Evolutionary conservation across 129 eudicot genomes (phyloP), one percentile per base, ranked within the genome.

Genomic region (Calendula officinalis): DNA sequence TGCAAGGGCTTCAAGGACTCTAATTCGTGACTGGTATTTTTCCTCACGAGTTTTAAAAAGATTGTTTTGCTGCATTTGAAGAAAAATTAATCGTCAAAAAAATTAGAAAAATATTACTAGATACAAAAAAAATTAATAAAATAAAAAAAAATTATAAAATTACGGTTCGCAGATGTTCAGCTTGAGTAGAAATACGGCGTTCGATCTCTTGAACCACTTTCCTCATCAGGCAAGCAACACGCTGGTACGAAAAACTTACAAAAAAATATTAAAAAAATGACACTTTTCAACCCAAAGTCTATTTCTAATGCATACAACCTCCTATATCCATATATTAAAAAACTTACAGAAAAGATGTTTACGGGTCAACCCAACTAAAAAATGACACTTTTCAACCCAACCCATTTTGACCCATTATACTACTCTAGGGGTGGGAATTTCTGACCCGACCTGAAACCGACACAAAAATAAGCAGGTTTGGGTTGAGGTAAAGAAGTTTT

Each of bases 161-260:
- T 92, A 92, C 99, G 69, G 91, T 85, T 68, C 91, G 72, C 56
- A 92, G 55, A 71, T 92, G 96, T 62, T 88, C 96, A 62, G 95
- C 95, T 77, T 88, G 99, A 75, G 99, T 92, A 61, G 85, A 71
- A 53, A 92, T 88, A 47, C 99, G 85, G 49, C 91, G 72, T 76
- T 92, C 99, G 52, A 92, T 92, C 83, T 92, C 99, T 75, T 92
- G 96, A 51, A 92, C 82, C 5, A 92, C 99, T 81, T 88, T 88
- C 80, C 96, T 85, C 87, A 92, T 71, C 55, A 92, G 82, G 80
- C 91, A 88, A 56, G 99, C 88, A 47, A 92, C 91, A 9, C 99
- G 89, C 99, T 92, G 89, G 64, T 8, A 66, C 57, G 41, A 16
- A 39, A 54, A n/a, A n/a, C n/a, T n/a, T 6, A 82, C 6, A 76